Percentiles rank a stretch among this genome's conserved stretches.
Evolutionary conservation across 108 stramenopile genomes (phyloP).

Genomic region (Fragilaria crotonensis): DNA sequence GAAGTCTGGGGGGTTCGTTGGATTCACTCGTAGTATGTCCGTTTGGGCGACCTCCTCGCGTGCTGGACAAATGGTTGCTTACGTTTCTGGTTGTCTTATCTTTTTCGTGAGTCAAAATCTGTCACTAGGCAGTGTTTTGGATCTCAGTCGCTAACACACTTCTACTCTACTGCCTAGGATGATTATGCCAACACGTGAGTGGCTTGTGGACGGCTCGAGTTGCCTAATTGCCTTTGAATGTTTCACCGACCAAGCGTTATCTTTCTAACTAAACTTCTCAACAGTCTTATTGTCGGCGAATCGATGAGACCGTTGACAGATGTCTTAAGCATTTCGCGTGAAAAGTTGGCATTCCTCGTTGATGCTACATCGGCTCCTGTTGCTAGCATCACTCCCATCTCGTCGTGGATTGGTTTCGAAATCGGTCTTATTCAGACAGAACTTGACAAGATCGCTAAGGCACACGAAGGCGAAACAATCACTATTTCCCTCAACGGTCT

Average conservation of each 20-base stretch:
- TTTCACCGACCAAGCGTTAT: conserved; percentile 30
- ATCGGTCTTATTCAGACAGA: conserved; percentile 39
- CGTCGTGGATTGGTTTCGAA: conserved; percentile 54
- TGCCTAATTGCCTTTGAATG: conserved; percentile 22
- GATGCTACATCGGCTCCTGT: conserved; percentile 56
- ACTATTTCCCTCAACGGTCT: conserved; percentile 34
- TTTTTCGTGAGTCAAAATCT: too few species aligned
- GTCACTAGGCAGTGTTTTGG: too few species aligned
- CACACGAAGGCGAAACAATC: conserved; percentile 8
- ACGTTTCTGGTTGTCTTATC: too few species aligned
- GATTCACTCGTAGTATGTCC: too few species aligned
- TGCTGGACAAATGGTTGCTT: too few species aligned
- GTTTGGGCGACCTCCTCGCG: too few species aligned
- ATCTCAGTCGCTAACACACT: too few species aligned
- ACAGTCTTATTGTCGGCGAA: conserved; percentile 41
- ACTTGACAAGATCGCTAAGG: conserved; percentile 24
- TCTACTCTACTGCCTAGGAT: too few species aligned
- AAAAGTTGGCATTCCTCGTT: conserved; percentile 56
- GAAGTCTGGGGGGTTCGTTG: too few species aligned
- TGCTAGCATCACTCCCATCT: conserved; percentile 41
- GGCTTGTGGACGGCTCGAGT: conserved; percentile 19
- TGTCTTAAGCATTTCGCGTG: conserved; percentile 30
- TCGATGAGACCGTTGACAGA: conserved; percentile 41
- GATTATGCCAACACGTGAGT: too few species aligned
- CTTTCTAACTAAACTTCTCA: conserved; percentile 59